Base-by-base conservation (phyloP, 768 basidiomycete genomes). In the Tylopilus rubrobrunneus region DNA sequence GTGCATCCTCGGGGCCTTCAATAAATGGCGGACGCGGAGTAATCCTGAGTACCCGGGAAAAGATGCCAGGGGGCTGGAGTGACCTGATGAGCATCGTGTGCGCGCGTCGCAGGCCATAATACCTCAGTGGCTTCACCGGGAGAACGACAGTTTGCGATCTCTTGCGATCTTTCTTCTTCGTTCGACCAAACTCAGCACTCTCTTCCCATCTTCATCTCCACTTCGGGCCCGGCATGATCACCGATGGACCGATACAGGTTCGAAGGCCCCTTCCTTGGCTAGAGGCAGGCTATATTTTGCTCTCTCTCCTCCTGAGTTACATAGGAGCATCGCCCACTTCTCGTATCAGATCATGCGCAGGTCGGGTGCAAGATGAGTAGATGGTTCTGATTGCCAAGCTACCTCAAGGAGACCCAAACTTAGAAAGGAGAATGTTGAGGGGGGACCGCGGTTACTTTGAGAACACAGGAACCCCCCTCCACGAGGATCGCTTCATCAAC, bases 231-330 rank as follows among this genome's bases (percentile, higher is more conserved):
- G 49, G 28, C 41, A 45, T 56, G 53, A 53, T 53, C 44, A 5
- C 64, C 55, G 55, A 48, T 27, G 14, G 15, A 25, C 31, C 10
- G 48, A 53, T 53, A 27, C 27, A 21, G 43, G 19, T 27, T 25
- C 36, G 34, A 40, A 21, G 12, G 3, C 29, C 29, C 29, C 29
- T 29, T 4, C 5, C 8, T 29, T 5, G 29, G 29, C 29, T 29
- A 29, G 29, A 14, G 34, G 34, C 45, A n/a, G n/a, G n/a, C n/a
- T 25, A 21, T 17, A 5, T 21, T 9, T 23, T 40, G 36, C 36
- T 37, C 17, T 7, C 15, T 17, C 36, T 10, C 14, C 34, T 29
- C 42, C 43, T 33, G 39, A 19, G 29, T 17, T 17, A 41, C n/a
- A 36, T 43, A 47, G 27, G 2, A 46, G 27, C 42, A 51, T 39